Percentiles rank a stretch among this genome's conserved stretches.
These are phyloP conservation scores for Solanum pinnatisectum DNA, from an alignment of 257 asterid species.

Conservation along the genomic window DNA sequence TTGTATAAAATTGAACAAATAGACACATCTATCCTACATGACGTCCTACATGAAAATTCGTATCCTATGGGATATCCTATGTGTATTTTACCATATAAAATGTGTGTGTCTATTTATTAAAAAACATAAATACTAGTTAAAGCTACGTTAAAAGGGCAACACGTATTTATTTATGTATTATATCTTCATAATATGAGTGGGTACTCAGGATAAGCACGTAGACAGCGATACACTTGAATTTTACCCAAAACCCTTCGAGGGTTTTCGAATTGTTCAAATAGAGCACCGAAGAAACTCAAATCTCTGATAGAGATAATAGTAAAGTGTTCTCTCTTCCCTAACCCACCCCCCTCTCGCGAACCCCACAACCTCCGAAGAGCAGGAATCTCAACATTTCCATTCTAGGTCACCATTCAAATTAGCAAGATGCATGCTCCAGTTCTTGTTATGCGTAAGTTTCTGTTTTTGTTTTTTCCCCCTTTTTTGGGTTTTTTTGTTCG, in stretches of 20 bases:
- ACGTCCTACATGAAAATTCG: too few relatives aligned
- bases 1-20: too few relatives aligned
- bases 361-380: background rate
- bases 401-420: background rate
- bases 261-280: background rate
- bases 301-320: background rate
- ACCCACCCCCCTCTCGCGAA: background rate
- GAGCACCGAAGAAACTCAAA: background rate
- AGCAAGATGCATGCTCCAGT: conserved; percentile 58
- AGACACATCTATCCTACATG: background rate
- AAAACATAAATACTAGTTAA: too few relatives aligned
- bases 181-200: too few relatives aligned
- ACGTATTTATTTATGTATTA: too few relatives aligned
- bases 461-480: background rate
- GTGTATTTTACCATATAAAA: too few relatives aligned
- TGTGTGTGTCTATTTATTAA: too few relatives aligned
- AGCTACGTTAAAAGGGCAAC: too few relatives aligned
- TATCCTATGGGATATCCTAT: too few relatives aligned
- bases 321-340: conserved; percentile 1
- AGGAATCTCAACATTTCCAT: background rate
- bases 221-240: background rate
- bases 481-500: background rate
- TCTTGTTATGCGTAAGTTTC: conserved; percentile 59
- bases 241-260: conserved; percentile 3
- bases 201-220: background rate